Evolutionary conservation across 345 rosid genomes (phyloP).

Genomic region (Aegle marmelos): DNA sequence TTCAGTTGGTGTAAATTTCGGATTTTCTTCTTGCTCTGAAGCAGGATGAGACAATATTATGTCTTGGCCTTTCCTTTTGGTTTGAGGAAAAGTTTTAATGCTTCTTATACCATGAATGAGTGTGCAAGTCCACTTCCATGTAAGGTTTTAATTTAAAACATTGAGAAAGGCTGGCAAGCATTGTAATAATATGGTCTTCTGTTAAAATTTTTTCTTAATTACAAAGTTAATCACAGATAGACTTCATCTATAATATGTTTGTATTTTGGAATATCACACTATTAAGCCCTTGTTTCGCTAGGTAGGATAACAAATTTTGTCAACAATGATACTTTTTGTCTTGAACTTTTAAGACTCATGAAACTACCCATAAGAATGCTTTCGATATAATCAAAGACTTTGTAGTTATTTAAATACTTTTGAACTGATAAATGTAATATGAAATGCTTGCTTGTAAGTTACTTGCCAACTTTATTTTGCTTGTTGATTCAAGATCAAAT

Average conservation of each 20-base stretch:
- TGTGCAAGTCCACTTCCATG: background rate
- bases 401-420: background rate
- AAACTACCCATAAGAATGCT: background rate
- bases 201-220: background rate
- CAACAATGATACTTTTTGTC: background rate
- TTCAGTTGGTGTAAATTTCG: background rate
- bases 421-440: background rate
- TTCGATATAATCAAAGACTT: too few relatives aligned
- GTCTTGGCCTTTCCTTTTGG: background rate
- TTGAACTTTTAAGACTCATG: background rate
- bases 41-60: background rate
- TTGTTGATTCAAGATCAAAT: background rate
- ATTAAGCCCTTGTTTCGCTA: background rate
- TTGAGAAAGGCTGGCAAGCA: background rate
- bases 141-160: background rate
- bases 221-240: background rate
- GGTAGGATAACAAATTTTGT: background rate
- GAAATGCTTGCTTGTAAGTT: background rate
- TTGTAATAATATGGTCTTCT: background rate
- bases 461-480: slow-evolving; percentile 2
- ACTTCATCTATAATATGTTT: background rate
- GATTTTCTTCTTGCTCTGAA: background rate
- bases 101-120: background rate
- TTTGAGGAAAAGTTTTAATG: background rate
- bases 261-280: background rate